Conservation (phyloP, 2,329 filamentous ascomycete species). For the Colletotrichum tamarilloi region DNA sequence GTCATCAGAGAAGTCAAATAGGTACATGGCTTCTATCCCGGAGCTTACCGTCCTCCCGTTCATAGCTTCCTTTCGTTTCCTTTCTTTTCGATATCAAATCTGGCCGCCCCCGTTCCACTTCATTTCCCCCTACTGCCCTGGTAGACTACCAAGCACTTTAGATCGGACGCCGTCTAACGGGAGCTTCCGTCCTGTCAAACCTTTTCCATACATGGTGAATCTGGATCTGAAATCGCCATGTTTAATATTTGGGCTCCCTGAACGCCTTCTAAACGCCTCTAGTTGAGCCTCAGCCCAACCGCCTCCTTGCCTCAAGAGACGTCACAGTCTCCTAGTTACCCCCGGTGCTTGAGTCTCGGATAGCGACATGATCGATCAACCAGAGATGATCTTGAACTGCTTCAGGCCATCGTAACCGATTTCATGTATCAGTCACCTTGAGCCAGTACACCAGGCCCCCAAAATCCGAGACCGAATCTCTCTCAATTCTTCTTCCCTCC, state of each 20-base stretch:
- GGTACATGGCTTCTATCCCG: neutral
- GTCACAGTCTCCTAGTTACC: neutral
- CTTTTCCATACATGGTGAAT: neutral
- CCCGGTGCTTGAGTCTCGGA: neutral
- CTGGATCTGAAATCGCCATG: neutral
- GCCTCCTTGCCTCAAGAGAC: slow-evolving; percentile 16
- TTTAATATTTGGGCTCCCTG: neutral
- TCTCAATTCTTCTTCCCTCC: neutral
- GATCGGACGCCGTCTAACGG: neutral
- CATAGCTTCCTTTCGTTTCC: neutral
- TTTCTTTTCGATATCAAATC: neutral
- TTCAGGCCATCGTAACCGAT: neutral
- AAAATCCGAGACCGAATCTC: neutral
- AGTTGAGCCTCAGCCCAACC: slow-evolving; percentile 15
- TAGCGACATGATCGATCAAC: neutral
- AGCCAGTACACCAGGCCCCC: neutral
- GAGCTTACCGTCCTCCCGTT: neutral
- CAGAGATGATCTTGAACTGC: neutral
- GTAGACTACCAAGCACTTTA: neutral
- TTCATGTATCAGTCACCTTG: slow-evolving; percentile 1
- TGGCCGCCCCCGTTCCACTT: neutral
- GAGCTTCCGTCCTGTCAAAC: neutral
- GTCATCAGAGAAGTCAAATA: neutral
- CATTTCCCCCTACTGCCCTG: neutral
- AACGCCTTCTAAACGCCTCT: neutral